phyloP scores from a whole-genome alignment of 1,284 basidiomycete species.

The Tilletia indica region DNA sequence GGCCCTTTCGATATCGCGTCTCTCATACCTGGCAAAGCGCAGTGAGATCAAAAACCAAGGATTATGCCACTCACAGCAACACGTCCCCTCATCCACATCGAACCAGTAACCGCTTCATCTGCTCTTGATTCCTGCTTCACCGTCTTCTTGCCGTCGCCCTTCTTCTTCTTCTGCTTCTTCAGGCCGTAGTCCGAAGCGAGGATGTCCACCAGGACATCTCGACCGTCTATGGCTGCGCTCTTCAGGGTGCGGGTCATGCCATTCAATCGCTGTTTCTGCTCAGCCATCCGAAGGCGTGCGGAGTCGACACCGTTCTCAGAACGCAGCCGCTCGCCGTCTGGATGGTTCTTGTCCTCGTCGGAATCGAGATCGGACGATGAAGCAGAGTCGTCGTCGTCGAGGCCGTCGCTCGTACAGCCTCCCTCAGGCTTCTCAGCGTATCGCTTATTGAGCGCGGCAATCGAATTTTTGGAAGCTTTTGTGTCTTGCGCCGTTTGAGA shows the following conservation, averaged over 20 bases:
- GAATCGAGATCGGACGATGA: not conserved
- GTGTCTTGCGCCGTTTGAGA: not conserved
- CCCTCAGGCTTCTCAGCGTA: not conserved
- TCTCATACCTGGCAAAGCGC: too few species aligned
- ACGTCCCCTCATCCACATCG: not conserved
- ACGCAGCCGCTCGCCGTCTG: not conserved
- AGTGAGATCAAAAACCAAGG: too few species aligned
- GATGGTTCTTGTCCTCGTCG: not conserved
- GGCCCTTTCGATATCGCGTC: too few species aligned
- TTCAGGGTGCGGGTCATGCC: not conserved
- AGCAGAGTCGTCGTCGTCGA: not conserved
- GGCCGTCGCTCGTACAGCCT: not conserved
- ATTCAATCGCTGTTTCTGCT: not conserved
- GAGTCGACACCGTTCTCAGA: too few species aligned
- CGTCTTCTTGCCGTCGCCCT: too few species aligned
- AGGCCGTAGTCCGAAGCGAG: slow-evolving; percentile 6
- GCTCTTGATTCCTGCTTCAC: not conserved
- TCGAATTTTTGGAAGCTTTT: not conserved
- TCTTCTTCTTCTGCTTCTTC: not conserved
- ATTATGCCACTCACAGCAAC: not conserved
- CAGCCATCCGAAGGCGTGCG: not conserved
- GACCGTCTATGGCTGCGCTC: not conserved
- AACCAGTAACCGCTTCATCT: not conserved
- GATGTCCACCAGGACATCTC: slow-evolving; percentile 1
- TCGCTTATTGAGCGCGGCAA: not conserved